Evolutionary conservation across 2,329 filamentous ascomycete genomes (phyloP).

Genomic region (Sclerotinia subarctica): DNA sequence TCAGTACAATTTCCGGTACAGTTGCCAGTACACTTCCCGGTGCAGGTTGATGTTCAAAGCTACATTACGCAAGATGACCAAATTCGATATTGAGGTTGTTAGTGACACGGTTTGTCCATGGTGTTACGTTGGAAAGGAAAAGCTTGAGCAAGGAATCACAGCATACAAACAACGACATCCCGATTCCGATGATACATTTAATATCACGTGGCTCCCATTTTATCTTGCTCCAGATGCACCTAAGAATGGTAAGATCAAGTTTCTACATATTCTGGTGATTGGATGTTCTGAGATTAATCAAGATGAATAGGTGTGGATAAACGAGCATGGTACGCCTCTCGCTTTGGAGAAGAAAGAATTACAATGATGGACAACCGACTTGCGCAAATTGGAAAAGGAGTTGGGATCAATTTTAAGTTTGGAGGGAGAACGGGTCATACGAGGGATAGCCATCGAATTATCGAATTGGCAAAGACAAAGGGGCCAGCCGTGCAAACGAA

Average conservation of each 20-base stretch:
- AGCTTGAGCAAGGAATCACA: conserved; percentile 68
- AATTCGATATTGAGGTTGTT: conserved; percentile 73
- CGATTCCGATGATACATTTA: conserved; percentile 64
- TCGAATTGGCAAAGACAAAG: conserved; percentile 63
- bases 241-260: conserved; percentile 43
- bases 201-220: conserved; percentile 72
- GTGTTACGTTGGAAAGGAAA: conserved; percentile 57
- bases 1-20: too few relatives aligned
- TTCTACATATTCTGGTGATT: not conserved
- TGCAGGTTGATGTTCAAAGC: conserved; percentile 26
- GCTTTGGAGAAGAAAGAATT: conserved; percentile 62
- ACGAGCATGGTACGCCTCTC: conserved; percentile 55
- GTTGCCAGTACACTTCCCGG: too few relatives aligned
- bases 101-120: conserved; percentile 63
- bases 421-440: conserved; percentile 72
- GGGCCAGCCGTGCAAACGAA: conserved; percentile 52
- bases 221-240: conserved; percentile 70
- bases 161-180: conserved; percentile 62
- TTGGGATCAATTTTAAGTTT: conserved; percentile 72
- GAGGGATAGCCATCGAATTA: conserved; percentile 72
- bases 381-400: conserved; percentile 53
- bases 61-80: conserved; percentile 55
- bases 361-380: conserved; percentile 57
- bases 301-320: conserved; percentile 47
- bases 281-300: not conserved